Evolutionary conservation across 768 basidiomycete genomes (phyloP).

Genomic region (Boletus rufocinnamomeus): DNA sequence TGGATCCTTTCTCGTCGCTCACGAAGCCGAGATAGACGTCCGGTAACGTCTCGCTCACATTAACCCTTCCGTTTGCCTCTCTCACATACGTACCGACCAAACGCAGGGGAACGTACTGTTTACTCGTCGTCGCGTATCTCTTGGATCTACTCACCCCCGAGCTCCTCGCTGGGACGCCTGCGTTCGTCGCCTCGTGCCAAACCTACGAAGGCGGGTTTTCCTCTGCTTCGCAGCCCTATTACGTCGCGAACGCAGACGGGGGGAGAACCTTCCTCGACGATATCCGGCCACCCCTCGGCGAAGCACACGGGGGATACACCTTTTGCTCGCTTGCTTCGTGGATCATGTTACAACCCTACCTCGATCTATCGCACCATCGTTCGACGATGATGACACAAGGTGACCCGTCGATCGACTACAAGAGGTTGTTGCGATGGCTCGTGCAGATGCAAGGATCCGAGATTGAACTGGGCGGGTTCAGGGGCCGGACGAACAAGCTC

Average conservation of each 20-base stretch:
- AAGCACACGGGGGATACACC: conserved; percentile 97
- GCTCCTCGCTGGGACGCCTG: conserved; percentile 71
- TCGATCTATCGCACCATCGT: conserved; percentile 20
- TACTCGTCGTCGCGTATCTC: conserved; percentile 79
- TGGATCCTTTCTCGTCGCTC: conserved; percentile 89
- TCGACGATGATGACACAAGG: not conserved
- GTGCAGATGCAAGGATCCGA: conserved; percentile 82
- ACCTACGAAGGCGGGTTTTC: conserved; percentile 98
- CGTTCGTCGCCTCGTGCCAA: conserved; percentile 87
- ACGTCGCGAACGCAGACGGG: conserved; percentile 32
- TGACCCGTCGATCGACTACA: conserved; percentile 53
- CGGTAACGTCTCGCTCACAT: conserved; percentile 51
- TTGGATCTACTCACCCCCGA: conserved; percentile 89
- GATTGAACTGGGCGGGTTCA: conserved; percentile 88
- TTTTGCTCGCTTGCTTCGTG: conserved; percentile 90
- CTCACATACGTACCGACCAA: not conserved
- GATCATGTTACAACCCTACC: conserved; percentile 69
- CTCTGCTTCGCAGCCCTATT: conserved; percentile 73
- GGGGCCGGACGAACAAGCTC: conserved; percentile 94
- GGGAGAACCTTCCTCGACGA: conserved; percentile 36
- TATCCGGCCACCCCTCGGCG: conserved; percentile 80
- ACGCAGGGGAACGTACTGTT: conserved; percentile 88
- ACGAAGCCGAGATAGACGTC: conserved; percentile 91
- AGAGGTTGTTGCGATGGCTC: conserved; percentile 74
- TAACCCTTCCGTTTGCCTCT: too few relatives aligned